A percentile compares a stretch with the other conserved stretches of the same genome.
These are phyloP conservation scores for Penicillium flavigenum DNA, from an alignment of 495 filamentous ascomycete genomes.

Conservation along the genomic window DNA sequence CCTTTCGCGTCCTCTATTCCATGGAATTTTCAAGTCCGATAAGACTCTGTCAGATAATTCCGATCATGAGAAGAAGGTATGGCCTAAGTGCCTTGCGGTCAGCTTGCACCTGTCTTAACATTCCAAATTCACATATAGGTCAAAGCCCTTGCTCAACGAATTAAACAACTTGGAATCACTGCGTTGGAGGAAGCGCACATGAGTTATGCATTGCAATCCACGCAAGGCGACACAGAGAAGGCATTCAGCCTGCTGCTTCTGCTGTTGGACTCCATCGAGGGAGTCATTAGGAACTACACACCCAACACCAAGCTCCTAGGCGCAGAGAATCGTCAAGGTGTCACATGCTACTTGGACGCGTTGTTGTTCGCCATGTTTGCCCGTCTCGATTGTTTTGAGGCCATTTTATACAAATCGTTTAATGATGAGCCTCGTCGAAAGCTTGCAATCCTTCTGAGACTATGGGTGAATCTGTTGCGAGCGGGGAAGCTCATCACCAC, in stretches of 20 bases:
- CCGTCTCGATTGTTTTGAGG: conserved; percentile 83
- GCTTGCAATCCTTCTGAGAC: conserved; percentile 68
- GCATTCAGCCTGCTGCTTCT: conserved; percentile 73
- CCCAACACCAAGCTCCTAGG: conserved; percentile 71
- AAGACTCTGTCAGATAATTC: conserved; percentile 19
- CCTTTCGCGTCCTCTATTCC: conserved; percentile 33
- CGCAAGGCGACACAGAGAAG: conserved; percentile 66
- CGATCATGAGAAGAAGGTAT: conserved; percentile 45
- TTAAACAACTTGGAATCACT: conserved; percentile 37
- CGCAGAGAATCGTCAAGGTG: conserved; percentile 78
- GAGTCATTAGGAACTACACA: conserved; percentile 72
- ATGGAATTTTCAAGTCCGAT: conserved; percentile 38
- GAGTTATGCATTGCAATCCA: conserved; percentile 64
- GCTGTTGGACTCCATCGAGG: conserved; percentile 75
- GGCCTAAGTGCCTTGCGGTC: background rate
- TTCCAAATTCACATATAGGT: conserved; percentile 25
- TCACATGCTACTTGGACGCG: conserved; percentile 90
- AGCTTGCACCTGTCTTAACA: conserved; percentile 14
- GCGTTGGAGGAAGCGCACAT: conserved; percentile 53
- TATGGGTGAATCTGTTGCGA: conserved; percentile 92
- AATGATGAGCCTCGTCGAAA: conserved; percentile 64
- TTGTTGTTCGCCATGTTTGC: conserved; percentile 98
- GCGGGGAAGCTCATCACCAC: conserved; percentile 80
- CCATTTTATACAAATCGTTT: conserved; percentile 74
- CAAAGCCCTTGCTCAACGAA: conserved; percentile 35